These are phyloP conservation scores for Vitis labrusca DNA, from an alignment of 164 flowering plant species.

Conservation along the genomic window DNA sequence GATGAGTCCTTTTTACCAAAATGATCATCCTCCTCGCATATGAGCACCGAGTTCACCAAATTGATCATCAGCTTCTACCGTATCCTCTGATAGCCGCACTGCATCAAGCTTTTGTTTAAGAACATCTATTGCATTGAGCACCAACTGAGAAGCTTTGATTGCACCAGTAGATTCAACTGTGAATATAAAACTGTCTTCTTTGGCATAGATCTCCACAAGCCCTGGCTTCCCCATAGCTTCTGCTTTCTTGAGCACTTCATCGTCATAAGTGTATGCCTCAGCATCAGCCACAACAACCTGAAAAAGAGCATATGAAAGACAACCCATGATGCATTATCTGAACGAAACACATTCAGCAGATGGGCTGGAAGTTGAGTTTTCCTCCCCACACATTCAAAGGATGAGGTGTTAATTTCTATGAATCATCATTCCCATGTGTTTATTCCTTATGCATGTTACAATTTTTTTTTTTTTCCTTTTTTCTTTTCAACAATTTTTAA, in stretches of 20 bases:
- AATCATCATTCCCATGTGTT: too few species aligned
- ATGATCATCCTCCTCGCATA: conserved; percentile 72
- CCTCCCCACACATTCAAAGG: too few species aligned
- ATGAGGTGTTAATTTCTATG: too few species aligned
- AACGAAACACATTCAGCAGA: too few species aligned
- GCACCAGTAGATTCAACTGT: conserved; percentile 97
- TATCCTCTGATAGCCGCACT: conserved; percentile 81
- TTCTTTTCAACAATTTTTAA: too few species aligned
- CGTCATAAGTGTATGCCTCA: conserved; percentile 91
- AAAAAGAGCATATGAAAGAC: background rate
- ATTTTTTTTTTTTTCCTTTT: too few species aligned
- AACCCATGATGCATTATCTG: too few species aligned
- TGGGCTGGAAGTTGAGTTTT: too few species aligned
- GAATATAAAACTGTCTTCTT: conserved; percentile 88
- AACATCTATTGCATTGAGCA: conserved; percentile 84
- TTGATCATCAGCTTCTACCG: conserved; percentile 90
- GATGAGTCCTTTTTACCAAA: background rate
- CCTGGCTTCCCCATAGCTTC: conserved; percentile 96
- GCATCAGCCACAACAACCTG: conserved; percentile 83
- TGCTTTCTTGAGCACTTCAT: conserved; percentile 91
- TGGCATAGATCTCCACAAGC: conserved; percentile 80
- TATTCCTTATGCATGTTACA: too few species aligned
- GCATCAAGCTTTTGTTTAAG: conserved; percentile 93
- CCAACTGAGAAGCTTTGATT: conserved; percentile 80
- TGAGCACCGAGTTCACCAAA: conserved; percentile 93